Evolutionary conservation across 768 basidiomycete genomes (phyloP), one percentile per base, ranked within the genome.

Genomic region (Psilocybe tampanensis): DNA sequence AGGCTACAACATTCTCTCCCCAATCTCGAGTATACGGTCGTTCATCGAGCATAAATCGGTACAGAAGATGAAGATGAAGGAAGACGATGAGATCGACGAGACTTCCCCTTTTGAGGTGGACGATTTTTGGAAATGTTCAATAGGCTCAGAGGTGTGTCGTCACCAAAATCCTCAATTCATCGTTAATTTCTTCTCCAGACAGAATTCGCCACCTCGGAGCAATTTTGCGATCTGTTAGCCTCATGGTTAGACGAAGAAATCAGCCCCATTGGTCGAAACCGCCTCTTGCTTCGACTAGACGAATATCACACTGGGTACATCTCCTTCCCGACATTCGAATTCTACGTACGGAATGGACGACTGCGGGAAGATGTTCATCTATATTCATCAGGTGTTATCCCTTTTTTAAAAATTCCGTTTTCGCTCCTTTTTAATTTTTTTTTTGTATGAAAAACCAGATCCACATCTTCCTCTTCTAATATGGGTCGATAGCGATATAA

Each of bases 21-120:
- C 54, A 12, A 24, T 33, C 9, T 12, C 34, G 4, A 44, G 49
- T 24, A 44, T 57, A 6, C 55, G 55, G 19, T 21, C 29, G 6
- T 24, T 51, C 13, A 34, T 57, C 26, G 55, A 57, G 17, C 39
- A 57, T 18, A 42, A 32, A 39, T 44, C 48, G 17, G 49, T 51
- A 19, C 55, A 57, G 55, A 57, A 52, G 32, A 50, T 50, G 48
- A 50, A 45, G 19, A 50, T 43, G 34, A 47, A 41, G 22, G 47
- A 48, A 17, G 45, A 36, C n/a, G 44, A 39, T 23, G 52, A 43
- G 9, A 42, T 29, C 9, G 42, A 44, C 22, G 51, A 44, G 3
- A 21, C 51, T 8, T 52, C 39, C 7, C 19, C 41, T 3, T 55
- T 48, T 17, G 45, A 55, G 29, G 47, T 36, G 6, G 47, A 55